Evolutionary conservation across 257 asterid genomes (phyloP).

Genomic region (Salvia miltiorrhiza): DNA sequence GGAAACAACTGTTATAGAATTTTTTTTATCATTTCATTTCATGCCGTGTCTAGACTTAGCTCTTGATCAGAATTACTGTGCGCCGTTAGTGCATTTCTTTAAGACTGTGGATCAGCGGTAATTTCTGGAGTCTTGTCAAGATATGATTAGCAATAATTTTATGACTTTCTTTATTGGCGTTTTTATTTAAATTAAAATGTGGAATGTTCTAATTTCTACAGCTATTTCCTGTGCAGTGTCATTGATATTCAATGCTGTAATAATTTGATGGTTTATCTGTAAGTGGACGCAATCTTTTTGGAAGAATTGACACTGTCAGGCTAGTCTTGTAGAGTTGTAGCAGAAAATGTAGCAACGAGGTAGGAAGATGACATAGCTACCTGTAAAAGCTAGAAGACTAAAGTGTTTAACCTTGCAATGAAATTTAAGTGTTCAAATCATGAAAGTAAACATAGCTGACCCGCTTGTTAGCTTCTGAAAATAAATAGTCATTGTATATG

Average conservation of each 20-base stretch:
- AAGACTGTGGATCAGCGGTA: background rate
- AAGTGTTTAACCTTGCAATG: background rate
- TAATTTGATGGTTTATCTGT: too few relatives aligned
- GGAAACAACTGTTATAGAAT: constrained; percentile 19
- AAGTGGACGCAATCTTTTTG: background rate
- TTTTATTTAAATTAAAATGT: background rate
- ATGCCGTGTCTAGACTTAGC: constrained; percentile 4
- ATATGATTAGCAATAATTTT: background rate
- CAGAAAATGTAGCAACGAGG: background rate
- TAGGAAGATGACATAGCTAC: background rate
- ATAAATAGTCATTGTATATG: background rate
- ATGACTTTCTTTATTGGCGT: background rate
- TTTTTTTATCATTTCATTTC: background rate
- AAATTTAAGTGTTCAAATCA: background rate
- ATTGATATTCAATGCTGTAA: too few relatives aligned
- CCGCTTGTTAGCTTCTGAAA: background rate
- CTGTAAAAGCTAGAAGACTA: background rate
- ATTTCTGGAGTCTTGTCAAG: background rate
- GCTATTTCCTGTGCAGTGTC: background rate
- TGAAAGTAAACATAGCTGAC: background rate
- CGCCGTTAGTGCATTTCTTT: background rate
- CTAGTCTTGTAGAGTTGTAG: background rate
- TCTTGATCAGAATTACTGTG: background rate
- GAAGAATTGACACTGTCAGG: background rate
- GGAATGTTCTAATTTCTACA: background rate